Base-by-base conservation (phyloP, 139 green algal genomes). In the Chlorella ohadii region DNA sequence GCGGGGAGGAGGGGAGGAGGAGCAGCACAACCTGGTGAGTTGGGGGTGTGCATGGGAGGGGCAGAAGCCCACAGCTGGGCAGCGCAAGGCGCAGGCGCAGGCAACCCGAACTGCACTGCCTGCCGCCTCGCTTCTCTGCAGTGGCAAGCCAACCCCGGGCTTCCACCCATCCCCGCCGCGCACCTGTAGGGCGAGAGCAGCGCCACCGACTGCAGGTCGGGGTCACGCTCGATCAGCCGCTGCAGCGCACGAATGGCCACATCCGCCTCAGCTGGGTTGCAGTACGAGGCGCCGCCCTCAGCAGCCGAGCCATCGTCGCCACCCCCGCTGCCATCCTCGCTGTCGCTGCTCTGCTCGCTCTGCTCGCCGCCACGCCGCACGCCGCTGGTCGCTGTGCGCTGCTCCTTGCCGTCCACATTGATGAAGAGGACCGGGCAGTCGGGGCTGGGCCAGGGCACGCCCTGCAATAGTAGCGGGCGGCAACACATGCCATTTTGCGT, bases 131-230 rank as follows among this genome's bases (percentile, higher is more conserved):
- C 44, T 51, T 9, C 44, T 51, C 44, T n/a, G n/a, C n/a, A n/a
- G n/a, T n/a, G n/a, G n/a, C n/a, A n/a, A n/a, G n/a, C n/a, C n/a
- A n/a, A n/a, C n/a, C n/a, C n/a, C n/a, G n/a, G n/a, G n/a, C n/a
- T 75, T 23, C 17, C 31, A 65, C 5, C 39, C 4, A 5, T 17
- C 28, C 13, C 22, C 7, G 27, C 38, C 7, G 20, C 51, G 4
- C 55, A 78, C 55, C 86, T 88, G 88, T 98, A 98, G 6, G 95
- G 95, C 27, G 94, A 95, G 22, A 98, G 86, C 22, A 98, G 88
- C n/a, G 95, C 95, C 2, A 91, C 87, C 34, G 82, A 93, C 33
- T 39, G 20, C 56, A 93, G 81, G 73, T 91, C 86, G 1, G 79
- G 84, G 72, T 85, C 84, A 9, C 39, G 65, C 79, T 84, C 28